phyloP scores from a whole-genome alignment of 306 rosid species.

The Nissolia schottii region DNA sequence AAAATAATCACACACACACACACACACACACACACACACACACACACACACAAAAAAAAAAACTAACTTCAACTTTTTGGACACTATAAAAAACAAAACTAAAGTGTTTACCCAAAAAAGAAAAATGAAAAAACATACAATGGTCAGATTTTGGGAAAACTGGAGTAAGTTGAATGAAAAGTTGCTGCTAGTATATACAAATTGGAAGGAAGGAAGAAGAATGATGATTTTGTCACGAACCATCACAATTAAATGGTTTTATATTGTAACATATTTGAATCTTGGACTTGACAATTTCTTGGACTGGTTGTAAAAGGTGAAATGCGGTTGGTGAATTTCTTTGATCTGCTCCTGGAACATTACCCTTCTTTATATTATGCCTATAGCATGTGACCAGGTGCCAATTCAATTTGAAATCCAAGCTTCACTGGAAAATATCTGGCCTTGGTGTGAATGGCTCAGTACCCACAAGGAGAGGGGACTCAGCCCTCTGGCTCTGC shows the following conservation, averaged over 20 bases:
- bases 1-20: too few relatives aligned
- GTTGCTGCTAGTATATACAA: background rate
- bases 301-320: background rate
- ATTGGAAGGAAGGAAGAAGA: background rate
- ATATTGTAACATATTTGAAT: too few relatives aligned
- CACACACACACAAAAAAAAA: too few relatives aligned
- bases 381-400: background rate
- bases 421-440: conserved; percentile 3
- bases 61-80: too few relatives aligned
- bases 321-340: background rate
- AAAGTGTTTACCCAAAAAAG: too few relatives aligned
- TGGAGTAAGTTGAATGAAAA: background rate
- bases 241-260: too few relatives aligned
- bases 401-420: background rate
- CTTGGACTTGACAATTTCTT: background rate
- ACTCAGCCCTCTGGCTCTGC: conserved; percentile 13
- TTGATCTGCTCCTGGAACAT: background rate
- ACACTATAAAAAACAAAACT: too few relatives aligned
- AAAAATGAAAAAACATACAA: background rate
- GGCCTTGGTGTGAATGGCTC: conserved; percentile 21
- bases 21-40: too few relatives aligned
- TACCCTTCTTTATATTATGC: background rate
- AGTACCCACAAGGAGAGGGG: background rate
- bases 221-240: background rate
- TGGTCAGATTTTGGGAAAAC: background rate